Conservation (phyloP, 2,329 filamentous ascomycete species). For the Dactylellina leptospora region DNA sequence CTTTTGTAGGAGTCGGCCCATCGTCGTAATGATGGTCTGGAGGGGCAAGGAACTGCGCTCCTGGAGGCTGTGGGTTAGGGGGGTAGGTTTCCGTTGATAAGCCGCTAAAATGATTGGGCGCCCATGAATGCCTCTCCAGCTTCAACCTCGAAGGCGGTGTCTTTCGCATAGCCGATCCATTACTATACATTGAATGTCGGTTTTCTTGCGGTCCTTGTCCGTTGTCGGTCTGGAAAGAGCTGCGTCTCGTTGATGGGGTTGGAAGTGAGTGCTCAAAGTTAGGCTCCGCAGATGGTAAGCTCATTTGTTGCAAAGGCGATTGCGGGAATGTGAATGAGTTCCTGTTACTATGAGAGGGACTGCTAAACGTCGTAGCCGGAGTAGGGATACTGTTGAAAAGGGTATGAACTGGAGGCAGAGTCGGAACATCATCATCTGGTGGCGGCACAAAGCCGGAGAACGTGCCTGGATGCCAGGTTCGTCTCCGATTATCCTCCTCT, state of each 20-base stretch:
- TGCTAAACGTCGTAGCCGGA: conserved; percentile 51
- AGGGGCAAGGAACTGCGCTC: conserved; percentile 26
- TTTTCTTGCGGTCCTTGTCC: conserved; percentile 39
- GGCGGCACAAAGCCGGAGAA: conserved; percentile 52
- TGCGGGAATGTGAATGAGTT: conserved; percentile 53
- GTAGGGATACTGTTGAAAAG: conserved; percentile 51
- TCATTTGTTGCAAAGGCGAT: conserved; percentile 50
- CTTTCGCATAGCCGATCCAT: conserved; percentile 41
- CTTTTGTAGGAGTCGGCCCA: conserved; percentile 50
- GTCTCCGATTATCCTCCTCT: conserved; percentile 56
- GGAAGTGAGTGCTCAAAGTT: conserved; percentile 35
- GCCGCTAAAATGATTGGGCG: conserved; percentile 44
- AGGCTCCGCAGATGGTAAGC: conserved; percentile 33
- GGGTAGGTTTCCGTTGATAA: conserved; percentile 28
- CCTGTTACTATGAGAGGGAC: conserved; percentile 50
- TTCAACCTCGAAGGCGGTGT: conserved; percentile 49
- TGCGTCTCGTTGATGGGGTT: conserved; percentile 43
- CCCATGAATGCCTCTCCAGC: conserved; percentile 48
- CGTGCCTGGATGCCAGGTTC: conserved; percentile 56
- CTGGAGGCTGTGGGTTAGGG: conserved; percentile 1
- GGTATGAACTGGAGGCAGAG: conserved; percentile 44
- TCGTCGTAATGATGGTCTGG: conserved; percentile 50
- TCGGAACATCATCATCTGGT: conserved; percentile 43
- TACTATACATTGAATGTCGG: conserved; percentile 40
- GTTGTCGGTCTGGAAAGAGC: conserved; percentile 48